Evolutionary conservation across 257 asterid species (phyloP).

Genomic region (Ajuga chamaepitys): DNA sequence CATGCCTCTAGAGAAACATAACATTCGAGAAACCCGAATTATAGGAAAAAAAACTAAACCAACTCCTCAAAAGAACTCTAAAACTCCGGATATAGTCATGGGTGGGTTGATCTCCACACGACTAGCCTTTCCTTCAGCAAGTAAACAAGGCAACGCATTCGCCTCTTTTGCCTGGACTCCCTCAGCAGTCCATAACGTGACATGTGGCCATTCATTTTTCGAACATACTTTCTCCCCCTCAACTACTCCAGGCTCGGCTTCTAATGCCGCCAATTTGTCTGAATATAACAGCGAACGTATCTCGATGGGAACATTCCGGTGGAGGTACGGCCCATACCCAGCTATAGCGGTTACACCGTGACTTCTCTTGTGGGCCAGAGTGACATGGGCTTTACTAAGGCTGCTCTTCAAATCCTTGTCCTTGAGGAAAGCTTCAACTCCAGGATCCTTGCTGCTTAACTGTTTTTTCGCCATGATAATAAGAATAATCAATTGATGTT

Average conservation of each 20-base stretch:
- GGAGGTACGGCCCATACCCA: slow-evolving; percentile 47
- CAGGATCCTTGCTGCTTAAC: slow-evolving; percentile 56
- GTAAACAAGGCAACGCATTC: slow-evolving; percentile 52
- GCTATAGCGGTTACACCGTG: slow-evolving; percentile 85
- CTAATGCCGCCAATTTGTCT: slow-evolving; percentile 71
- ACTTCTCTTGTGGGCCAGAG: slow-evolving; percentile 90
- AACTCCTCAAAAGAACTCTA: slow-evolving; percentile 46
- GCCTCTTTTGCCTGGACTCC: slow-evolving; percentile 72
- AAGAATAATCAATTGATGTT: no score
- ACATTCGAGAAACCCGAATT: slow-evolving; percentile 1
- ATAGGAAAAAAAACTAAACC: background rate
- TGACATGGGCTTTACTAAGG: slow-evolving; percentile 60
- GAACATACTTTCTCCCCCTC: slow-evolving; percentile 72
- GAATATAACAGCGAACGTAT: slow-evolving; percentile 55
- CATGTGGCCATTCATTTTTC: slow-evolving; percentile 85
- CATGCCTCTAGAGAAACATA: background rate
- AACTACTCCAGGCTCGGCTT: slow-evolving; percentile 54
- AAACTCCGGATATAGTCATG: slow-evolving; percentile 48
- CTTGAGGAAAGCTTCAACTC: slow-evolving; percentile 40
- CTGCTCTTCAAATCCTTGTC: slow-evolving; percentile 46
- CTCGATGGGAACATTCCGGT: slow-evolving; percentile 52
- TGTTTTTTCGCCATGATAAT: slow-evolving; percentile 19
- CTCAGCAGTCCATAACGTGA: slow-evolving; percentile 72
- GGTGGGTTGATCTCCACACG: slow-evolving; percentile 76
- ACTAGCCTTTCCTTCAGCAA: slow-evolving; percentile 64